A percentile compares a stretch with the other conserved stretches of the same genome.
phyloP scores from a whole-genome alignment of 441 rosid genomes.

The Gossypium aridum region DNA sequence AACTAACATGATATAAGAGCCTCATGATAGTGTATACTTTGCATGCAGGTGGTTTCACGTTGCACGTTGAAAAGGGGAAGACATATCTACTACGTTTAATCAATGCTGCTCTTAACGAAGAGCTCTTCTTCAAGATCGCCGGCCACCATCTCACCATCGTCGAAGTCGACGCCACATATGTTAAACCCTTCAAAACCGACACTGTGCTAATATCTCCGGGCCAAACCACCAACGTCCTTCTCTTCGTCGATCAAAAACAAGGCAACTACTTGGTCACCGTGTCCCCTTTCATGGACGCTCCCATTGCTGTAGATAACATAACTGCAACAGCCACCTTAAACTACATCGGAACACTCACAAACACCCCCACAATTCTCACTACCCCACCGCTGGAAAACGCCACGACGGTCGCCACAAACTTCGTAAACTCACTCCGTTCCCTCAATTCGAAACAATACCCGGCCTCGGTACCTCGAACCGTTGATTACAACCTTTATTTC shows the following conservation, averaged over 20 bases:
- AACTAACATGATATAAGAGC: no score
- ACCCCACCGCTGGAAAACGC: constrained; percentile 68
- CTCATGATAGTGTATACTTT: no score
- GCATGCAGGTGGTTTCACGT: constrained; percentile 41
- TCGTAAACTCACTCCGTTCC: constrained; percentile 53
- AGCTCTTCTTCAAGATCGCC: constrained; percentile 86
- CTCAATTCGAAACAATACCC: constrained; percentile 68
- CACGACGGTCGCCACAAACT: constrained; percentile 51
- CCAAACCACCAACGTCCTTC: constrained; percentile 78
- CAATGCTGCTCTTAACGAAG: constrained; percentile 96
- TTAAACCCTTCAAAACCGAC: constrained; percentile 65
- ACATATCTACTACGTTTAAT: constrained; percentile 70
- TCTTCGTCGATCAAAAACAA: constrained; percentile 39
- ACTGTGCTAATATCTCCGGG: constrained; percentile 72
- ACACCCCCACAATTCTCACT: constrained; percentile 38
- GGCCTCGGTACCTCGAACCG: constrained; percentile 54
- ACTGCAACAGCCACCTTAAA: constrained; percentile 73
- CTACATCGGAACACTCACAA: constrained; percentile 49
- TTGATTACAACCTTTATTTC: constrained; percentile 63
- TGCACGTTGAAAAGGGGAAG: constrained; percentile 55
- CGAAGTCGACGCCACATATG: constrained; percentile 87
- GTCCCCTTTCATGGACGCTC: constrained; percentile 85
- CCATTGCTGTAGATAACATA: constrained; percentile 57
- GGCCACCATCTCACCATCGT: constrained; percentile 79
- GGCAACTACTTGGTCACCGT: constrained; percentile 65